These are phyloP conservation scores for Euryodendron excelsum DNA, from an alignment of 148 eudicot species.

Conservation along the genomic window DNA sequence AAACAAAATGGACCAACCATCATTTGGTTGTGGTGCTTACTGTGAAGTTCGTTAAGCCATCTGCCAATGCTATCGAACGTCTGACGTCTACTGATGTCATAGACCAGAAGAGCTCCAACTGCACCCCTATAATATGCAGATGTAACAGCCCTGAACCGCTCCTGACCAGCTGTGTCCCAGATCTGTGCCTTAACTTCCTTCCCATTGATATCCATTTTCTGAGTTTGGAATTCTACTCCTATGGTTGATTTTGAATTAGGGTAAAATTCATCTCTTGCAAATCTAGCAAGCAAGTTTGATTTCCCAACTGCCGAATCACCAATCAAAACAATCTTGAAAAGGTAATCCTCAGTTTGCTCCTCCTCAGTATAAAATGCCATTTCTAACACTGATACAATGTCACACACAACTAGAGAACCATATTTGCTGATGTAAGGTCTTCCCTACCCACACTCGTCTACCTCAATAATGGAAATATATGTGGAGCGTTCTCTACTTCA, in stretches of 20 bases:
- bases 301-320: conserved; percentile 98
- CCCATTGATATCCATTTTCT: conserved; percentile 77
- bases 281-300: conserved; percentile 92
- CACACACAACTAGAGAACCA: conserved; percentile 39
- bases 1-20: conserved; percentile 7
- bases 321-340: conserved; percentile 83
- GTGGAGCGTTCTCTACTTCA: not conserved
- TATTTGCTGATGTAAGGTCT: conserved; percentile 14
- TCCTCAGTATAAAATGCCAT: conserved; percentile 72
- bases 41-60: conserved; percentile 97
- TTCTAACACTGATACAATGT: conserved; percentile 22
- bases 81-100: conserved; percentile 84
- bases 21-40: conserved; percentile 43
- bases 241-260: conserved; percentile 91
- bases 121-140: conserved; percentile 99
- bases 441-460: not conserved
- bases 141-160: conserved; percentile 96
- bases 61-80: conserved; percentile 84
- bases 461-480: not conserved
- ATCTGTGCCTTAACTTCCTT: conserved; percentile 96
- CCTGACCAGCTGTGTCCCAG: conserved; percentile 99
- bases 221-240: conserved; percentile 97
- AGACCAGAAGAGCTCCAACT: conserved; percentile 96
- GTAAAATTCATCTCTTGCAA: conserved; percentile 89
- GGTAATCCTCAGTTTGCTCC: conserved; percentile 74